A percentile compares a stretch with the other conserved stretches of the same genome.
phyloP scores from a whole-genome alignment of 2,329 filamentous ascomycete genomes.

The Aspergillus proliferans region DNA sequence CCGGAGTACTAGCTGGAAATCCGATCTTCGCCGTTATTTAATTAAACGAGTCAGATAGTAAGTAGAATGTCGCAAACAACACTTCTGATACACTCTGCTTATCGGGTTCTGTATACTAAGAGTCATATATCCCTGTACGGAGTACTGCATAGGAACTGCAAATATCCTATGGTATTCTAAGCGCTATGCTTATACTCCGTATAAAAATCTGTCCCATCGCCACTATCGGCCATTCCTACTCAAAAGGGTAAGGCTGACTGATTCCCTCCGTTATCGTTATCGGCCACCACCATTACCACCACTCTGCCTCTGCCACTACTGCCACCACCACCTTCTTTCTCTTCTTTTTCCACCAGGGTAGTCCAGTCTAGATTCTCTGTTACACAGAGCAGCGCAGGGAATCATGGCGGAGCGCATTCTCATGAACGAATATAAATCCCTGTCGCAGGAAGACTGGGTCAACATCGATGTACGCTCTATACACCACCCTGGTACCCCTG shows the following conservation, averaged over 20 bases:
- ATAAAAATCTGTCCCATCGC: too few species aligned
- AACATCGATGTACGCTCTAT: conserved; percentile 66
- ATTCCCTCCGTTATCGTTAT: neutral
- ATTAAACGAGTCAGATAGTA: too few species aligned
- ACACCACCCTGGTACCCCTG: neutral
- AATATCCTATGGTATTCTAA: neutral
- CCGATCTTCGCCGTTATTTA: too few species aligned
- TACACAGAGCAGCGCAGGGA: neutral
- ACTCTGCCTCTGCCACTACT: neutral
- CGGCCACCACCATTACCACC: neutral
- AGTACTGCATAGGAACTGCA: neutral
- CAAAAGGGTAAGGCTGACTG: neutral
- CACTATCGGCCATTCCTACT: too few species aligned
- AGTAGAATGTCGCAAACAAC: too few species aligned
- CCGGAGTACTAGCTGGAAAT: too few species aligned
- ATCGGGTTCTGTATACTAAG: too few species aligned
- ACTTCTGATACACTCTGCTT: too few species aligned
- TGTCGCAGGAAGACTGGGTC: conserved; percentile 89
- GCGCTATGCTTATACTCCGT: too few species aligned
- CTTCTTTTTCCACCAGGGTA: too few species aligned
- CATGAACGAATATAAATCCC: conserved; percentile 77
- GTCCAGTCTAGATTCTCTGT: neutral
- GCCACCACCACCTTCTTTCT: too few species aligned
- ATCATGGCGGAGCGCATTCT: conserved; percentile 67
- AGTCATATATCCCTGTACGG: neutral